Evolutionary conservation across 176 grass and related monocot species (phyloP).

Genomic region (Oryza glaberrima): DNA sequence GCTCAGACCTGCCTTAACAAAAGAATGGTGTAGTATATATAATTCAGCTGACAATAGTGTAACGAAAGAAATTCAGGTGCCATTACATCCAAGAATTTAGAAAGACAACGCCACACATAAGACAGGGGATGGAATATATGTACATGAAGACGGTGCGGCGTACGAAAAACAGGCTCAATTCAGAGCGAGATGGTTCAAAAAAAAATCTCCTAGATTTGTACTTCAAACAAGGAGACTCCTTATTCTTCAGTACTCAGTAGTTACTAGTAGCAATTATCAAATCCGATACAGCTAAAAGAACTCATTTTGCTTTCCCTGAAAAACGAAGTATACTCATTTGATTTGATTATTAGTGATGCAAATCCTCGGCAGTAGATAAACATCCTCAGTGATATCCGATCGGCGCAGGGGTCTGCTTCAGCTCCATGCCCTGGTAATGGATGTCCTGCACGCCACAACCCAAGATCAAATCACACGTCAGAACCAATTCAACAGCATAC

Average conservation of each 20-base stretch:
- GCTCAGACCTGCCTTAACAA: neutral
- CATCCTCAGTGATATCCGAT: slow-evolving; percentile 63
- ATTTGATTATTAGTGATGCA: slow-evolving; percentile 36
- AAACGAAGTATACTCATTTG: slow-evolving; percentile 32
- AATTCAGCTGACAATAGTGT: neutral
- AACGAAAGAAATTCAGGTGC: neutral
- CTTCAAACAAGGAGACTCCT: slow-evolving; percentile 31
- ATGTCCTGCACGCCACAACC: slow-evolving; percentile 51
- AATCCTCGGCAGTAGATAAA: slow-evolving; percentile 18
- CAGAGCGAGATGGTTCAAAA: neutral
- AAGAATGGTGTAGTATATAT: neutral
- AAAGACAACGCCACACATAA: neutral
- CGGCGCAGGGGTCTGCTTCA: slow-evolving; percentile 63
- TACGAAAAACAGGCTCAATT: slow-evolving; percentile 20
- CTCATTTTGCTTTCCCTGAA: neutral
- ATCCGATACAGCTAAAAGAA: slow-evolving; percentile 24
- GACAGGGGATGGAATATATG: neutral
- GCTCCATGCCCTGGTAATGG: slow-evolving; percentile 75
- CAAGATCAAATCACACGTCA: neutral
- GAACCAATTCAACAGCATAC: neutral
- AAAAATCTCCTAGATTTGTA: slow-evolving; percentile 27
- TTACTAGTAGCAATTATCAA: neutral
- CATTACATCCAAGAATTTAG: neutral
- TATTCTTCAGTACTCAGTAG: slow-evolving; percentile 36
- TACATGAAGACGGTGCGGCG: slow-evolving; percentile 9